Base-by-base conservation (phyloP, 805 yeast genomes). In the Blastobotrys parvus region DNA sequence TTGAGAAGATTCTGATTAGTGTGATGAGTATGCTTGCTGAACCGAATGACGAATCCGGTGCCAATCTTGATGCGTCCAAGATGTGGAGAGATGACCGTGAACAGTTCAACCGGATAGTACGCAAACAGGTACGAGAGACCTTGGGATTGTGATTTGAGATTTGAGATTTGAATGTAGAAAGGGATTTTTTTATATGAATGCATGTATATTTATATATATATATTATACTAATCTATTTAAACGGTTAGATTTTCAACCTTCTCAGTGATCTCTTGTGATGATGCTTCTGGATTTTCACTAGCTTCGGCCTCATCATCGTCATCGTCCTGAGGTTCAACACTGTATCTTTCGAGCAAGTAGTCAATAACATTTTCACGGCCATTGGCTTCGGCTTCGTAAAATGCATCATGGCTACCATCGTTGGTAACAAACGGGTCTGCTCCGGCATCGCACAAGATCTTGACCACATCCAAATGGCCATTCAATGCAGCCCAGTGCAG, bases 11-110 rank as follows among this genome's bases (percentile, higher is more conserved):
- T 47, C 68, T 92, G 48, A 65, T 92, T 46, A 82, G 94, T 62
- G 97, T 92, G 18, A 78, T 89, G 73, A 84, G 95, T 56, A 89
- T 92, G 97, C 71, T 92, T 47, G 95, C 97, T 8, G 70, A 92
- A 63, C 97, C 98, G 2, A 92, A 92, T 58, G 82, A 85, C 25
- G 97, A 90, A 62, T 83, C 94, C 55, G 97, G 97, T 8, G 98
- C 98, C 39, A 87, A 92, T 56, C 73, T 78, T 42, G 83, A 77
- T 51, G 83, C 83, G 8, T 70, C 30, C 31, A 88, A 88, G 62
- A 71, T 92, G 48, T 90, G 96, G 95, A 74, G 98, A 62, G 95
- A 86, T 52, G 70, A 86, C 60, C 72, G 89, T 45, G 74, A 66
- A 2, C 80, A 74, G 51, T 92, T 78, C 59, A 75, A 81, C 52